Base-by-base conservation (phyloP, 441 rosid genomes). In the Manihot esculenta region DNA sequence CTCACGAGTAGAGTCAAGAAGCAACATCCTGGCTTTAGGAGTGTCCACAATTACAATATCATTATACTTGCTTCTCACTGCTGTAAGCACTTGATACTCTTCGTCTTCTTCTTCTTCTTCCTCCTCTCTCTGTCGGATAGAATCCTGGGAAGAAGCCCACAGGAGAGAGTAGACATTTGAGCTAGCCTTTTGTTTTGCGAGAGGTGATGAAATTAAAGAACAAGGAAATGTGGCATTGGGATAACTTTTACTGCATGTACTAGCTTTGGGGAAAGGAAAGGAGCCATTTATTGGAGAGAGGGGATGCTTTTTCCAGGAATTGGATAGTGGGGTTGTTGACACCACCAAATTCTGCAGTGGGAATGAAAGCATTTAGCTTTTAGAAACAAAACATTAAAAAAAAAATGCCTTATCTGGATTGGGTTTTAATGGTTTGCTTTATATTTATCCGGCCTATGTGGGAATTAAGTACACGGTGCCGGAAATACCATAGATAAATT, bases 1-100 rank as follows among this genome's bases (percentile, higher is more conserved):
- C 69, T 63, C 70, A 89, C 92, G 78, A 72, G 98, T 84, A 35
- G 92, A 85, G 69, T 93, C 98, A 63, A 93, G 90, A 64, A 91
- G 92, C 51, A 93, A 85, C 79, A 89, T 79, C 79, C 92, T 85
- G 27, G 89, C 76, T 60, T 74, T 70, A 41, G 79, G 69, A 66
- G 89, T 84, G 74, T 91, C 97, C 1, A 91, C 86, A 9, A 93
- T 86, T 42, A 84, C 66, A 73, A 93, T 89, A 74, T 93, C 91
- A 74, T 93, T 91, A 86, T 87, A 85, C 21, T 57, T 65, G 74
- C 85, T 93, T 75, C 83, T 82, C 15, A 87, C 14, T 13, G 94
- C 85, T 48, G 90, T 51, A 62, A 93, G 17, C 48, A 91, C 86
- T 70, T 82, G 75, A 55, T 80, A 85, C n/a, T 81, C 83, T 57